A percentile compares a stretch with the other conserved stretches of the same genome.
phyloP scores from a whole-genome alignment of 2,329 filamentous ascomycete genomes.

The Alternaria sp. region DNA sequence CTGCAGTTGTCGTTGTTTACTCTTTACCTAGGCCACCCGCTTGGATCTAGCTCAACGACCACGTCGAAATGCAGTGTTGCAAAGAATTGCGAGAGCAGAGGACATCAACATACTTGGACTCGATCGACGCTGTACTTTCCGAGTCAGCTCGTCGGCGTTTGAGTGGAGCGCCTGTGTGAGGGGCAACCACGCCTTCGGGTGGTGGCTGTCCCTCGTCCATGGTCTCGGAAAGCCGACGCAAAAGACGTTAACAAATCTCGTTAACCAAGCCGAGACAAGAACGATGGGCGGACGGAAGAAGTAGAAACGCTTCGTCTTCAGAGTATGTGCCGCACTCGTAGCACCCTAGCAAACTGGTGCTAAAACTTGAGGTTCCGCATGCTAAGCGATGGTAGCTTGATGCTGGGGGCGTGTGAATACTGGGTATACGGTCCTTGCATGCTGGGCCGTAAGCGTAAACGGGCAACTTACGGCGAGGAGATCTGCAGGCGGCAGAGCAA shows the following conservation, averaged over 20 bases:
- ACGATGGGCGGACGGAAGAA: conserved; percentile 20
- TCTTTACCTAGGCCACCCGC: neutral
- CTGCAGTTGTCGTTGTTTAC: neutral
- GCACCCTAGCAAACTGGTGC: conserved; percentile 17
- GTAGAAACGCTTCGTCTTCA: conserved; percentile 7
- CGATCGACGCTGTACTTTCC: conserved; percentile 43
- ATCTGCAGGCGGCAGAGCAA: conserved; percentile 12
- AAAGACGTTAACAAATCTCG: conserved; percentile 25
- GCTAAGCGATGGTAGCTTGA: conserved; percentile 34
- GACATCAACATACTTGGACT: conserved; percentile 45
- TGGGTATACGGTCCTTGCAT: conserved; percentile 26
- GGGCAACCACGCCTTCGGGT: conserved; percentile 48
- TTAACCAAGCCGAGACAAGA: conserved; percentile 27
- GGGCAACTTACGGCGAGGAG: conserved; percentile 12
- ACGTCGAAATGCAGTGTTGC: neutral
- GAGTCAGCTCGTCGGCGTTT: conserved; percentile 47
- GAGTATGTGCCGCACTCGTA: conserved; percentile 17
- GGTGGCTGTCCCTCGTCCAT: conserved; percentile 51
- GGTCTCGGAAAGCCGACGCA: conserved; percentile 43
- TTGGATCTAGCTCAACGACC: conserved; percentile 3
- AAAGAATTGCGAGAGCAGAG: conserved; percentile 9
- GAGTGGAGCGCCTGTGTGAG: conserved; percentile 47
- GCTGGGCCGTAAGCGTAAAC: conserved; percentile 24
- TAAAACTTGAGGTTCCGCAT: conserved; percentile 31
- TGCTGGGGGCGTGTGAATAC: conserved; percentile 31